Percentiles rank a stretch among this genome's conserved stretches.
Evolutionary conservation across 257 asterid genomes (phyloP).

Genomic region (Knoxia roxburghii): DNA sequence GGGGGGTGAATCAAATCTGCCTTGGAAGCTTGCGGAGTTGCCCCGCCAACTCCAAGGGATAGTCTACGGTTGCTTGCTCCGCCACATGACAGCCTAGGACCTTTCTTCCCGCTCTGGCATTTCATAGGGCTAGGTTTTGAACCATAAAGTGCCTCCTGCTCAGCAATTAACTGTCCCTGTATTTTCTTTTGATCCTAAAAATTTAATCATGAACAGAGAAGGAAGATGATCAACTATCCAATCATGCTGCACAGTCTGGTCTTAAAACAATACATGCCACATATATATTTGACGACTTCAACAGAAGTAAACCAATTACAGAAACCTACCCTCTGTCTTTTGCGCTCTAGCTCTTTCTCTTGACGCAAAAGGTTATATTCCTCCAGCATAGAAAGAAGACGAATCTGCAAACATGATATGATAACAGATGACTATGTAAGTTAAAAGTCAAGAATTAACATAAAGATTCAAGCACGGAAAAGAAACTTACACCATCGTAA

Average conservation of each 20-base stretch:
- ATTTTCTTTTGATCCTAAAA: slow-evolving; percentile 71
- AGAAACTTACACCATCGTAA: slow-evolving; percentile 77
- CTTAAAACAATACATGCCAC: not conserved
- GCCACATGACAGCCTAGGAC: slow-evolving; percentile 33
- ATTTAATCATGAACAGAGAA: not conserved
- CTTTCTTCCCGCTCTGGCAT: slow-evolving; percentile 36
- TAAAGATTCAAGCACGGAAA: not conserved
- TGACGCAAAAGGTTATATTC: slow-evolving; percentile 62
- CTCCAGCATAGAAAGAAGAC: slow-evolving; percentile 82
- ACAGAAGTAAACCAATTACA: not conserved
- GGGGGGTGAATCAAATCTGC: slow-evolving; percentile 28
- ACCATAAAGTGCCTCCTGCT: slow-evolving; percentile 45
- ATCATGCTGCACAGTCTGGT: not conserved
- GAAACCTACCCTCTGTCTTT: slow-evolving; percentile 69
- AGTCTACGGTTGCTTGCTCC: slow-evolving; percentile 32
- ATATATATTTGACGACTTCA: not conserved
- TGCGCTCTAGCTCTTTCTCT: slow-evolving; percentile 84
- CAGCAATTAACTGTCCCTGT: slow-evolving; percentile 44
- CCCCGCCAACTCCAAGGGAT: slow-evolving; percentile 41
- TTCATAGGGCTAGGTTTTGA: slow-evolving; percentile 49
- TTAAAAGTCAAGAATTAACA: not conserved
- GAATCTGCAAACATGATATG: slow-evolving; percentile 42
- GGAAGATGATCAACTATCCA: not conserved
- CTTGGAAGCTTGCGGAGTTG: slow-evolving; percentile 27
- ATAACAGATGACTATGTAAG: not conserved